Percentiles rank a stretch among this genome's conserved stretches.
These are phyloP conservation scores for Cutaneotrichosporon sp. DNA, from an alignment of 1,284 basidiomycete genomes.

Conservation along the genomic window DNA sequence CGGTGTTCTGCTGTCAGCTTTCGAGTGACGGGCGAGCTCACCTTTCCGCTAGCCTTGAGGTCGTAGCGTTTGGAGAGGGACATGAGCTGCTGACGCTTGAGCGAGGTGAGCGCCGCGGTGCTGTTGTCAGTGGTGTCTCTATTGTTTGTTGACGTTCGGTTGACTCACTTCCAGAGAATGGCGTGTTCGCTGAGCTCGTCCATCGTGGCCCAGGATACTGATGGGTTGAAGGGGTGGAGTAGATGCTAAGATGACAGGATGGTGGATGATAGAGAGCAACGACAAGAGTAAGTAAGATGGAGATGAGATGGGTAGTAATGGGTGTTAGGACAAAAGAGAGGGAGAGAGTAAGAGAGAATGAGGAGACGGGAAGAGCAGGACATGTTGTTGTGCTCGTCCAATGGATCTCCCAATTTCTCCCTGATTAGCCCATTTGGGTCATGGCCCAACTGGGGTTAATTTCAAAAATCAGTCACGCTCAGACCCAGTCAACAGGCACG, in stretches of 20 bases:
- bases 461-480: slow-evolving; percentile 3
- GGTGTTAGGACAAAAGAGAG: not conserved
- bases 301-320: not conserved
- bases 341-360: not conserved
- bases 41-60: slow-evolving; percentile 46
- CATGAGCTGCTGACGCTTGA: slow-evolving; percentile 46
- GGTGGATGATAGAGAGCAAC: not conserved
- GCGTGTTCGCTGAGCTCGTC: slow-evolving; percentile 18
- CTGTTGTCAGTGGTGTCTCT: slow-evolving; percentile 15
- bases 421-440: not conserved
- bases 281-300: not conserved
- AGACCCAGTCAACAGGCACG: too few relatives aligned
- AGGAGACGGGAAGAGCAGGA: not conserved
- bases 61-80: slow-evolving; percentile 44
- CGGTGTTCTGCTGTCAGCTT: slow-evolving; percentile 35
- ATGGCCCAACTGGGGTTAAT: too few relatives aligned
- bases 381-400: slow-evolving; percentile 1
- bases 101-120: slow-evolving; percentile 37
- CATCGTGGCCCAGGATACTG: slow-evolving; percentile 2
- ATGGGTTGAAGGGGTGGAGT: not conserved
- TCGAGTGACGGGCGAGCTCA: slow-evolving; percentile 10
- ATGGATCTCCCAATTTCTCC: not conserved
- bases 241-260: too few relatives aligned
- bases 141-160: not conserved
- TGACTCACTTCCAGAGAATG: slow-evolving; percentile 19